Conservation (phyloP, 73 alveolate genomes). For the Paramecium pentaurelia region DNA sequence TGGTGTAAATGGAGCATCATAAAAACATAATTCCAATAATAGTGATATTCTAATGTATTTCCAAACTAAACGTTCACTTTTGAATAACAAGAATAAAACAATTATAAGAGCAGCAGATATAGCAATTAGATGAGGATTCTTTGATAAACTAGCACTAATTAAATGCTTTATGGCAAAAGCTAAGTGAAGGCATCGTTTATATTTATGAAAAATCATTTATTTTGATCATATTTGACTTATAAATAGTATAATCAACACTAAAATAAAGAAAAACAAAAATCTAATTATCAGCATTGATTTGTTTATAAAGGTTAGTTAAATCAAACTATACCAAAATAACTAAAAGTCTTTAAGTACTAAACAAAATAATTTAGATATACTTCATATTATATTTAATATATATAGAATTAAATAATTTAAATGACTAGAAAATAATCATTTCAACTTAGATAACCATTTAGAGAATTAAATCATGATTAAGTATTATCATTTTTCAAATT, state of each 20-base stretch:
- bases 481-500: not conserved
- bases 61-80: conserved; percentile 13
- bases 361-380: not conserved
- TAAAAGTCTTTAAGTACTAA: not conserved
- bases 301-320: not conserved
- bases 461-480: not conserved
- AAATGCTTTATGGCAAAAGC: not conserved
- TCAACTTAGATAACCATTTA: not conserved
- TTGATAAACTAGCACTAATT: not conserved
- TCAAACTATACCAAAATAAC: not conserved
- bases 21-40: not conserved
- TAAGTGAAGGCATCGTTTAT: not conserved
- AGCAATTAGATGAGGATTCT: not conserved
- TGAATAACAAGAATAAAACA: not conserved
- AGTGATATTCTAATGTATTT: not conserved
- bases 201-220: conserved; percentile 17
- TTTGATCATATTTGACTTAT: not conserved
- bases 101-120: not conserved
- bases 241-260: not conserved
- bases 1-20: conserved; percentile 3
- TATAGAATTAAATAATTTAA: too few species aligned
- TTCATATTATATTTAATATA: not conserved
- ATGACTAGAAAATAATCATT: not conserved
- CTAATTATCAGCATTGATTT: not conserved
- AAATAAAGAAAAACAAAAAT: not conserved